These are phyloP conservation scores for Gossypium davidsonii DNA, from an alignment of 441 rosid genomes.

Conservation along the genomic window DNA sequence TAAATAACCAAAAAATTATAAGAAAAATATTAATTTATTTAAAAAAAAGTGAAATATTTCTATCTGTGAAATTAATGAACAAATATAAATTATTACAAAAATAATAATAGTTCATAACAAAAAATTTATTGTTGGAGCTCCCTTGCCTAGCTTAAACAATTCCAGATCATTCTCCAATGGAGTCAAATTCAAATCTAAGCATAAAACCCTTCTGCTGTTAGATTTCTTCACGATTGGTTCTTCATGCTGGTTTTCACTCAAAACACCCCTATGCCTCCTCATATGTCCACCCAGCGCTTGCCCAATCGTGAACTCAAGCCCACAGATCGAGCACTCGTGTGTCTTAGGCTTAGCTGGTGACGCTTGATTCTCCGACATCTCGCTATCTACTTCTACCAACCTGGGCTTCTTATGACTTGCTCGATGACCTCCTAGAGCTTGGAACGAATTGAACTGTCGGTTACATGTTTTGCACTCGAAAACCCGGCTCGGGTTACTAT, in stretches of 20 bases:
- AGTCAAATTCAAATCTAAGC: slow-evolving; percentile 65
- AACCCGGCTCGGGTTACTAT: slow-evolving; percentile 19
- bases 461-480: slow-evolving; percentile 68
- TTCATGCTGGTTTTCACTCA: slow-evolving; percentile 12
- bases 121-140: slow-evolving; percentile 24
- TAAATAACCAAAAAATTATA: neutral
- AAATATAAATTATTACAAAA: neutral
- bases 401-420: slow-evolving; percentile 64
- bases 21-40: neutral
- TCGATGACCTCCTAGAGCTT: slow-evolving; percentile 65
- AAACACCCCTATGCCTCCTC: slow-evolving; percentile 48
- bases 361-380: slow-evolving; percentile 7
- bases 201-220: slow-evolving; percentile 36
- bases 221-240: slow-evolving; percentile 34
- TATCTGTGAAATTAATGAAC: neutral
- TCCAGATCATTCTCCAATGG: slow-evolving; percentile 55
- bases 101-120: slow-evolving; percentile 19
- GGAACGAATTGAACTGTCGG: slow-evolving; percentile 52
- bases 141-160: slow-evolving; percentile 28
- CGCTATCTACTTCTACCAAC: slow-evolving; percentile 15
- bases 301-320: slow-evolving; percentile 52
- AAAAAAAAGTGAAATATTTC: neutral
- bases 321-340: slow-evolving; percentile 58
- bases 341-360: slow-evolving; percentile 28
- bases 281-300: slow-evolving; percentile 74